A percentile compares a stretch with the other conserved stretches of the same genome.
These are phyloP conservation scores for Suaeda aralocaspica DNA, from an alignment of 148 eudicot species.

Conservation along the genomic window DNA sequence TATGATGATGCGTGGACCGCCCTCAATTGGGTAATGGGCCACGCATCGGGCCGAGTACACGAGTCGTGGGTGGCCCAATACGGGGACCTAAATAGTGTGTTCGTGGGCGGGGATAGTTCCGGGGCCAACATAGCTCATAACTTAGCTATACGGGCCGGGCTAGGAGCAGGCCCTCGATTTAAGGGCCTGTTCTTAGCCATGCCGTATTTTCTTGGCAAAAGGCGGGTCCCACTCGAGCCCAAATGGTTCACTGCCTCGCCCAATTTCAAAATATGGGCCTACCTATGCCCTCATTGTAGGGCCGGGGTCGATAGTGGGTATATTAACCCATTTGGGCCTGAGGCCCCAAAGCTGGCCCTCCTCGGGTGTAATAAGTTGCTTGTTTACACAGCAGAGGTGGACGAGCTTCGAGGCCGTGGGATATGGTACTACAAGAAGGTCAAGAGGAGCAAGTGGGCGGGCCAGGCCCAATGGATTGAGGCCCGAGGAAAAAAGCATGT, in stretches of 20 bases:
- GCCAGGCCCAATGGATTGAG: slow-evolving; percentile 20
- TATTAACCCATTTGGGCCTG: slow-evolving; percentile 38
- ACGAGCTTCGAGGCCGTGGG: slow-evolving; percentile 34
- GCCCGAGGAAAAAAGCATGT: slow-evolving; percentile 23
- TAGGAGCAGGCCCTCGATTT: slow-evolving; percentile 16
- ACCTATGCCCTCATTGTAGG: slow-evolving; percentile 28
- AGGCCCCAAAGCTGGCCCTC: slow-evolving; percentile 25
- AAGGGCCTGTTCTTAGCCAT: slow-evolving; percentile 38
- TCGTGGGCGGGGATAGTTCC: slow-evolving; percentile 51
- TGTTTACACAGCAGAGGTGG: slow-evolving; percentile 42
- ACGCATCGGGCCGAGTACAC: slow-evolving; percentile 16
- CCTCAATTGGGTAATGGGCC: slow-evolving; percentile 33
- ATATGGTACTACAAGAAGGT: slow-evolving; percentile 26
- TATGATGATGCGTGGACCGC: slow-evolving; percentile 44
- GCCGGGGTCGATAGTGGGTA: slow-evolving; percentile 36
- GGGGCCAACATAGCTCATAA: slow-evolving; percentile 57
- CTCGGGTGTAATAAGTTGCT: slow-evolving; percentile 38
- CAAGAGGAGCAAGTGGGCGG: slow-evolving; percentile 23
- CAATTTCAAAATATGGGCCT: slow-evolving; percentile 37
- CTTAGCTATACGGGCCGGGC: slow-evolving; percentile 34
- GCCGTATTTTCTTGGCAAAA: slow-evolving; percentile 46
- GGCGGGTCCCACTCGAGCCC: slow-evolving; percentile 25
- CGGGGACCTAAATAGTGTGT: slow-evolving; percentile 35
- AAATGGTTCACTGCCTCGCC: neutral
- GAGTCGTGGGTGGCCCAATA: slow-evolving; percentile 37